phyloP scores from a whole-genome alignment of 2,329 filamentous ascomycete genomes.

The Ascochyta lentis region DNA sequence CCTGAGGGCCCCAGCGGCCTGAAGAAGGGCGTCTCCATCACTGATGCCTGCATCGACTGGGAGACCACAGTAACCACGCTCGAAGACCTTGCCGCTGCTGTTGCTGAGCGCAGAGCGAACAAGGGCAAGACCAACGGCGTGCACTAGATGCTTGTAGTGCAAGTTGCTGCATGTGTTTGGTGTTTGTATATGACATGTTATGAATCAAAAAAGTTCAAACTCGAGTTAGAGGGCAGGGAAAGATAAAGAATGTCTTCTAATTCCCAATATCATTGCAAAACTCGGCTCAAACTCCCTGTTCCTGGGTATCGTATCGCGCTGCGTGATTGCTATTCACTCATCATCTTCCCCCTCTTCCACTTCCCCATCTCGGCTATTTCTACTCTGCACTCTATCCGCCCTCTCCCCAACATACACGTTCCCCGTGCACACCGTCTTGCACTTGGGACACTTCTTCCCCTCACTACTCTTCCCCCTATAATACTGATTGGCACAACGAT shows the following conservation, averaged over 20 bases:
- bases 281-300: background rate
- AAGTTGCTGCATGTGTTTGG: background rate
- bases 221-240: background rate
- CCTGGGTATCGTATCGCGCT: constrained; percentile 12
- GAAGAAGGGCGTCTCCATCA: constrained; percentile 92
- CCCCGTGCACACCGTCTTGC: constrained; percentile 39
- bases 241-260: background rate
- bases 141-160: constrained; percentile 21
- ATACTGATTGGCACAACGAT: constrained; percentile 43
- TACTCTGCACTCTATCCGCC: constrained; percentile 25
- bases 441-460: constrained; percentile 40
- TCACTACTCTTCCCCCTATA: constrained; percentile 28
- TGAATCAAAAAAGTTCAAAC: background rate
- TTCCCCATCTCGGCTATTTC: constrained; percentile 12
- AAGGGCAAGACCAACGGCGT: constrained; percentile 36
- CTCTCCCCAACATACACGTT: constrained; percentile 61
- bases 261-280: background rate
- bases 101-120: constrained; percentile 72
- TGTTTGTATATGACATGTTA: constrained; percentile 12
- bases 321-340: constrained; percentile 5
- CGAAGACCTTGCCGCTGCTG: constrained; percentile 83
- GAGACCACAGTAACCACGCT: constrained; percentile 81
- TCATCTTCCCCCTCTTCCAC: constrained; percentile 13
- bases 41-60: constrained; percentile 96
- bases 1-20: constrained; percentile 77